Evolutionary conservation across 208 protist genomes (phyloP).

Genomic region (Balamuthia mandrillaris): DNA sequence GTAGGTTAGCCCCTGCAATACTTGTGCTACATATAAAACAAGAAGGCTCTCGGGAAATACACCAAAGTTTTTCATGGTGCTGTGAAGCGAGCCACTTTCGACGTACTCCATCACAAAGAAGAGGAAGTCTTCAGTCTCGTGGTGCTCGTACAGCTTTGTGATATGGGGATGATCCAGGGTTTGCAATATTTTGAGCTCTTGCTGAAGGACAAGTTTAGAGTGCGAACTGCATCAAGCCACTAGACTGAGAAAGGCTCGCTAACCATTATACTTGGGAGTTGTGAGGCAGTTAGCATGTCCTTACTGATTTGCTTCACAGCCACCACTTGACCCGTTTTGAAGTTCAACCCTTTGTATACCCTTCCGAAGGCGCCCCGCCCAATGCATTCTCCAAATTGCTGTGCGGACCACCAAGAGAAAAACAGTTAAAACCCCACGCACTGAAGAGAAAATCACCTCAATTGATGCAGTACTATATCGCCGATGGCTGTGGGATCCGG

Average conservation of each 20-base stretch:
- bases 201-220: neutral
- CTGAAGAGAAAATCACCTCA: too few species aligned
- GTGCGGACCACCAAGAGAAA: too few species aligned
- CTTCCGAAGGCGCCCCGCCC: slow-evolving; percentile 65
- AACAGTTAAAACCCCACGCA: too few species aligned
- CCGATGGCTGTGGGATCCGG: too few species aligned
- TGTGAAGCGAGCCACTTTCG: slow-evolving; percentile 81
- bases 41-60: slow-evolving; percentile 78
- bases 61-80: slow-evolving; percentile 81
- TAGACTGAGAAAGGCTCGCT: too few species aligned
- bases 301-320: slow-evolving; percentile 72
- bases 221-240: neutral
- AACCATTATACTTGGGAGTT: slow-evolving; percentile 54
- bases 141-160: slow-evolving; percentile 76
- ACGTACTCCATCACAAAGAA: slow-evolving; percentile 60
- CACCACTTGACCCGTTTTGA: slow-evolving; percentile 65
- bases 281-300: slow-evolving; percentile 44
- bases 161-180: slow-evolving; percentile 75
- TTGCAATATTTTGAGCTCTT: slow-evolving; percentile 69
- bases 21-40: slow-evolving; percentile 76
- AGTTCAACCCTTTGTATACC: slow-evolving; percentile 73
- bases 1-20: slow-evolving; percentile 79
- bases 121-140: slow-evolving; percentile 31
- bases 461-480: too few species aligned
- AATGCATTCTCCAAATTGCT: slow-evolving; percentile 49